phyloP scores from a whole-genome alignment of 768 basidiomycete species.

The Saitozyma podzolica region DNA sequence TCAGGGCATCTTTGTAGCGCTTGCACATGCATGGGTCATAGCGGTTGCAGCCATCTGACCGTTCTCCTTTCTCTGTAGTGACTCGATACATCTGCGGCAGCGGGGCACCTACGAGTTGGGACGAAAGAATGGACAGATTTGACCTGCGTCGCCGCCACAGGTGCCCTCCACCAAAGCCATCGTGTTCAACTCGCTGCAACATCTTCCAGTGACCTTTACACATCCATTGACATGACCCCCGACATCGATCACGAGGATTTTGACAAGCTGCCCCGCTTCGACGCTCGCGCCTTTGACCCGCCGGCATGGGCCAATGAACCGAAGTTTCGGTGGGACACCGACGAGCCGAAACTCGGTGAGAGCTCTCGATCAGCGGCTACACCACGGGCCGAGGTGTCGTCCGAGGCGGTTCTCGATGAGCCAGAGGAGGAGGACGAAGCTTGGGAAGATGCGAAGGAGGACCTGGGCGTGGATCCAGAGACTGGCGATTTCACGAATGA shows the following conservation, averaged over 20 bases:
- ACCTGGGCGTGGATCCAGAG: slow-evolving; percentile 16
- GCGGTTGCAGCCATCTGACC: too few relatives aligned
- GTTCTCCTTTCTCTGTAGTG: too few relatives aligned
- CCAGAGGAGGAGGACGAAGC: slow-evolving; percentile 19
- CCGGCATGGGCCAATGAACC: slow-evolving; percentile 15
- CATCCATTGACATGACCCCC: too few relatives aligned
- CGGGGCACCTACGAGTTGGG: too few relatives aligned
- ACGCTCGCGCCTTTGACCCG: slow-evolving; percentile 8
- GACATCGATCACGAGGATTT: neutral
- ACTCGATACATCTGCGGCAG: too few relatives aligned
- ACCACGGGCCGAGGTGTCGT: neutral
- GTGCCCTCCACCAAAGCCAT: too few relatives aligned
- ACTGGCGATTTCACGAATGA: slow-evolving; percentile 20
- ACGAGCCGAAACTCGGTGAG: slow-evolving; percentile 1
- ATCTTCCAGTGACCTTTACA: too few relatives aligned
- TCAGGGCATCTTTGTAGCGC: slow-evolving; percentile 55
- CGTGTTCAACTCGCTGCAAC: too few relatives aligned
- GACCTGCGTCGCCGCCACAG: too few relatives aligned
- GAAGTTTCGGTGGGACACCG: slow-evolving; percentile 3
- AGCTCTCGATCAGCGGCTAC: neutral
- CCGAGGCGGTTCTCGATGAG: neutral
- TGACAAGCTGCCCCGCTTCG: slow-evolving; percentile 2
- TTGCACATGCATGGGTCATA: neutral
- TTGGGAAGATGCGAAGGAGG: slow-evolving; percentile 30
- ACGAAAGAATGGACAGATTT: too few relatives aligned